These are phyloP conservation scores for Alternaria gaisen DNA, from an alignment of 2,329 filamentous ascomycete species.

Conservation along the genomic window DNA sequence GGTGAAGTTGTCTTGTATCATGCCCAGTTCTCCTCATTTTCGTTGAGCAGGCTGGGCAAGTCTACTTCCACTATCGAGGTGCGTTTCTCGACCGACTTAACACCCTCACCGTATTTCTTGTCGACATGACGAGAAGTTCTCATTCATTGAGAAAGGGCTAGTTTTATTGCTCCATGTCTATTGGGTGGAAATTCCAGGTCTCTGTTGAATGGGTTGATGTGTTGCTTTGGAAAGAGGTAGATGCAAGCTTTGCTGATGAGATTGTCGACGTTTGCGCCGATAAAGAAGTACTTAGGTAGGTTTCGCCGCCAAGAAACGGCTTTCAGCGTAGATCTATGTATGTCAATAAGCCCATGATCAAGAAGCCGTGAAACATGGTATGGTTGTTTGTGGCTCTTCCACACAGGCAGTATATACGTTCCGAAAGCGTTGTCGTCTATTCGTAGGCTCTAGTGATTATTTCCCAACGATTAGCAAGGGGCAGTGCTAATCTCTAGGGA, in stretches of 20 bases:
- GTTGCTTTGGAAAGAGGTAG: neutral
- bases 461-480: neutral
- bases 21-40: neutral
- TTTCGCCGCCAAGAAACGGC: neutral
- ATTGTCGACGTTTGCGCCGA: neutral
- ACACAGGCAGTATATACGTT: neutral
- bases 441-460: neutral
- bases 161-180: neutral
- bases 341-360: neutral
- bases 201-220: neutral
- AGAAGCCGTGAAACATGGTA: neutral
- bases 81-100: neutral
- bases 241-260: neutral
- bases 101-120: neutral
- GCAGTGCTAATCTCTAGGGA: neutral
- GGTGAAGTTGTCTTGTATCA: neutral
- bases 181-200: neutral
- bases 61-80: neutral
- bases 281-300: neutral
- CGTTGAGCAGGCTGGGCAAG: neutral
- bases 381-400: neutral
- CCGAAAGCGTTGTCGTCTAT: neutral
- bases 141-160: neutral
- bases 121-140: neutral
- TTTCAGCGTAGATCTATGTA: neutral